phyloP scores from a whole-genome alignment of 768 basidiomycete species.

The Boletus vinaceobasis region DNA sequence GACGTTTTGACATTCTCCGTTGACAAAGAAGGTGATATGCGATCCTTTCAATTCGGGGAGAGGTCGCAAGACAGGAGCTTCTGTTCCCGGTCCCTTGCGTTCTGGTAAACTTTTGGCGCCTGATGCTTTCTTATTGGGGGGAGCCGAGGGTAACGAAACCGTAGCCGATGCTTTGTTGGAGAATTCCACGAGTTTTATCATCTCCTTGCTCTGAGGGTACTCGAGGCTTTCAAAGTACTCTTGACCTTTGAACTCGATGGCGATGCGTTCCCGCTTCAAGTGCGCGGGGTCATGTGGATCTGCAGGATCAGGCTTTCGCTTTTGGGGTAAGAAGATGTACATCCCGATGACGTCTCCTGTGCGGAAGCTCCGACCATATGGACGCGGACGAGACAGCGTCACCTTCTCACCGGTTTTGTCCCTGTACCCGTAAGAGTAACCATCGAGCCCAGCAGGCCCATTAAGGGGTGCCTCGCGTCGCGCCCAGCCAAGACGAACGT shows the following conservation, averaged over 20 bases:
- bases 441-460: constrained; percentile 89
- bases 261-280: constrained; percentile 83
- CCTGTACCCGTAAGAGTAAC: constrained; percentile 87
- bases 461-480: constrained; percentile 92
- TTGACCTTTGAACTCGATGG: constrained; percentile 95
- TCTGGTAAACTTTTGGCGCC: constrained; percentile 69
- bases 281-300: constrained; percentile 80
- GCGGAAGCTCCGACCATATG: constrained; percentile 71
- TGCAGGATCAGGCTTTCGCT: constrained; percentile 51
- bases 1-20: constrained; percentile 77
- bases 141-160: constrained; percentile 52
- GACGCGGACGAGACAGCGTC: constrained; percentile 72
- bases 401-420: constrained; percentile 94
- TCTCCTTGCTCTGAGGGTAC: constrained; percentile 86
- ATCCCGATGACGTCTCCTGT: constrained; percentile 91
- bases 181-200: constrained; percentile 83
- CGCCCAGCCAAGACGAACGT: constrained; percentile 90
- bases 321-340: constrained; percentile 83
- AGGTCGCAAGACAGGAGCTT: constrained; percentile 47
- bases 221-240: constrained; percentile 94
- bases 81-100: constrained; percentile 37
- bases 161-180: constrained; percentile 56
- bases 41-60: constrained; percentile 71
- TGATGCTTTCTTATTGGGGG: constrained; percentile 58
- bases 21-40: constrained; percentile 84